phyloP scores from a whole-genome alignment of 2,329 filamentous ascomycete genomes.

The Exophiala sp. region DNA sequence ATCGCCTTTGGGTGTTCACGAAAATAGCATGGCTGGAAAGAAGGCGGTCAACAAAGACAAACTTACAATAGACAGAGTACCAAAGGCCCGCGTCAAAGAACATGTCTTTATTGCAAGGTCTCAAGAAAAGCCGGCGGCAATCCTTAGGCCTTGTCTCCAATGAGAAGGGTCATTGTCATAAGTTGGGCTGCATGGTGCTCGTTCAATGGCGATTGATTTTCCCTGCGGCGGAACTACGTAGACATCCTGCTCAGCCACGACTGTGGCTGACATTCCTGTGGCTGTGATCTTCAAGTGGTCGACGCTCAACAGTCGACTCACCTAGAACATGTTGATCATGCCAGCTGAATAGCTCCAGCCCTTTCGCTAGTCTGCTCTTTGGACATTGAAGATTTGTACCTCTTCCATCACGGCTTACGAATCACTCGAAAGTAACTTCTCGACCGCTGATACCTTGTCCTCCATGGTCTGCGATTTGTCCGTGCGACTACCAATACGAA shows the following conservation, averaged over 20 bases:
- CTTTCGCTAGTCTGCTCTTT: slow-evolving; percentile 1
- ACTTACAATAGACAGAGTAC: neutral
- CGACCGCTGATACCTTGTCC: slow-evolving; percentile 69
- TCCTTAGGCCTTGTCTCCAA: slow-evolving; percentile 17
- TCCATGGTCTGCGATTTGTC: slow-evolving; percentile 79
- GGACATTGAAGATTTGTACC: neutral
- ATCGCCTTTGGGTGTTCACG: neutral
- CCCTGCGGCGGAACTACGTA: neutral
- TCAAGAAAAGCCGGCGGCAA: slow-evolving; percentile 16
- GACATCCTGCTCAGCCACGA: slow-evolving; percentile 11
- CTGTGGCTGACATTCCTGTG: neutral
- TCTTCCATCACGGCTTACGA: neutral
- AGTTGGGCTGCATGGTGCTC: slow-evolving; percentile 20
- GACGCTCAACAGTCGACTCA: neutral
- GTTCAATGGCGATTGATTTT: slow-evolving; percentile 11
- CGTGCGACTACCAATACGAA: slow-evolving; percentile 78
- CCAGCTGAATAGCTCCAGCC: neutral
- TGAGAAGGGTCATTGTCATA: slow-evolving; percentile 17
- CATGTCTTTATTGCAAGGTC: slow-evolving; percentile 6
- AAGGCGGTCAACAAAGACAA: slow-evolving; percentile 20
- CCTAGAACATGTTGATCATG: neutral
- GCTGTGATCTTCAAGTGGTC: neutral
- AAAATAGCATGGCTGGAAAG: slow-evolving; percentile 23
- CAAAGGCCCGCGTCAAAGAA: neutral
- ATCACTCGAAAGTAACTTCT: slow-evolving; percentile 46